Evolutionary conservation across 306 rosid genomes (phyloP).

Genomic region (Urtica urens): DNA sequence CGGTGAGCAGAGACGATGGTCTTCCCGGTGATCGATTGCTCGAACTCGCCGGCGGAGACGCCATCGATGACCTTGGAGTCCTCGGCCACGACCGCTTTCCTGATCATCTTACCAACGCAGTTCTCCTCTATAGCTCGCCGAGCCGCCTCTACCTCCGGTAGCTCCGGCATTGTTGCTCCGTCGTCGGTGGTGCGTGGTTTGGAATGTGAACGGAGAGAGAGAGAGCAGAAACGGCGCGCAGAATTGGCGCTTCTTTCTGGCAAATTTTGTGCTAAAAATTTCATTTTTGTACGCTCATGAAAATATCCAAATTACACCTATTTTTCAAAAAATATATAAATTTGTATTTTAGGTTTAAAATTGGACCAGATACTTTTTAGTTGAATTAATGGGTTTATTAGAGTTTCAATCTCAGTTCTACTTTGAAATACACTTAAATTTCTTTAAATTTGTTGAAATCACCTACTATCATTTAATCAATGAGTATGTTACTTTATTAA

Average conservation of each 20-base stretch:
- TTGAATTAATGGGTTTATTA: too few relatives aligned
- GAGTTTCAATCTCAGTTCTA: too few relatives aligned
- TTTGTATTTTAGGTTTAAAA: too few relatives aligned
- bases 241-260: constrained; percentile 36
- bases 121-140: constrained; percentile 70
- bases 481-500: too few relatives aligned
- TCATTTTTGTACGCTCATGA: too few relatives aligned
- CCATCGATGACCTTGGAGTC: constrained; percentile 82
- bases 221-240: neutral
- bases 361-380: too few relatives aligned
- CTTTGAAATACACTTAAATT: too few relatives aligned
- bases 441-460: too few relatives aligned
- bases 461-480: too few relatives aligned
- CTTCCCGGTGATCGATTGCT: constrained; percentile 62
- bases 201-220: neutral
- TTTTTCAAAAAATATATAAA: too few relatives aligned
- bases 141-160: constrained; percentile 98
- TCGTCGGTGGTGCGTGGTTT: neutral
- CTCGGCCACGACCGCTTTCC: constrained; percentile 43
- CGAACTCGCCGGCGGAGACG: constrained; percentile 57
- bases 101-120: constrained; percentile 70
- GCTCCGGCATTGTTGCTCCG: constrained; percentile 57
- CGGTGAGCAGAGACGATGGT: constrained; percentile 64
- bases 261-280: too few relatives aligned
- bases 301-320: too few relatives aligned